phyloP scores from a whole-genome alignment of 2,329 filamentous ascomycete genomes.

The Colletotrichum paranaense region DNA sequence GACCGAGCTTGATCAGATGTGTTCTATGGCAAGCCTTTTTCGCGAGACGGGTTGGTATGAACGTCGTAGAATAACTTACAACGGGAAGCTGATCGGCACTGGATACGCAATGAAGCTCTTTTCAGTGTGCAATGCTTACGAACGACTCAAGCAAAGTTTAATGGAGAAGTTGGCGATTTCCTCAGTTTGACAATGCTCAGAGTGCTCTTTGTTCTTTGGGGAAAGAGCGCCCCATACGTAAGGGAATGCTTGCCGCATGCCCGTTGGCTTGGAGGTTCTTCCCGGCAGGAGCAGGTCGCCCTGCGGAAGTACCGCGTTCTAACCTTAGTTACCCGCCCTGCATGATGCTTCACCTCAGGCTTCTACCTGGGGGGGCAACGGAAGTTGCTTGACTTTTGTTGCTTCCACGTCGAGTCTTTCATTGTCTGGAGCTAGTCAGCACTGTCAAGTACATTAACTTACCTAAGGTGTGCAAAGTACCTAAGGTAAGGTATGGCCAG shows the following conservation, averaged over 20 bases:
- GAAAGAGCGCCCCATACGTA: conserved; percentile 17
- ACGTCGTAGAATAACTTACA: neutral
- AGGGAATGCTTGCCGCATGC: conserved; percentile 13
- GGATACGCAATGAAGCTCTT: no score
- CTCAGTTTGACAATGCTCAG: neutral
- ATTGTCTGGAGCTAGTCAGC: neutral
- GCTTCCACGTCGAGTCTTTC: no score
- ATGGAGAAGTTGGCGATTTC: neutral
- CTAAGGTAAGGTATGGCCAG: neutral
- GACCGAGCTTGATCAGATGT: neutral
- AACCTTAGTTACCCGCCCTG: conserved; percentile 11
- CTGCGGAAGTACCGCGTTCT: neutral
- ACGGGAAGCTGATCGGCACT: neutral
- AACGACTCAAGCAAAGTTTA: neutral
- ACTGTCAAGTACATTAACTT: neutral
- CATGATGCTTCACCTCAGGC: conserved; percentile 7
- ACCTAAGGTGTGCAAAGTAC: no score
- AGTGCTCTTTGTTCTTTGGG: neutral
- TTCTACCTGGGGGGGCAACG: neutral
- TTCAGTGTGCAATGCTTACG: neutral
- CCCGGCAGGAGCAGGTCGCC: neutral
- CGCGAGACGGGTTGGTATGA: neutral
- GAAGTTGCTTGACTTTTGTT: neutral
- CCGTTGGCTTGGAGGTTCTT: conserved; percentile 13
- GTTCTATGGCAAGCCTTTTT: neutral